Evolutionary conservation across 805 yeast genomes (phyloP).

Genomic region (Saturnispora saitoi): DNA sequence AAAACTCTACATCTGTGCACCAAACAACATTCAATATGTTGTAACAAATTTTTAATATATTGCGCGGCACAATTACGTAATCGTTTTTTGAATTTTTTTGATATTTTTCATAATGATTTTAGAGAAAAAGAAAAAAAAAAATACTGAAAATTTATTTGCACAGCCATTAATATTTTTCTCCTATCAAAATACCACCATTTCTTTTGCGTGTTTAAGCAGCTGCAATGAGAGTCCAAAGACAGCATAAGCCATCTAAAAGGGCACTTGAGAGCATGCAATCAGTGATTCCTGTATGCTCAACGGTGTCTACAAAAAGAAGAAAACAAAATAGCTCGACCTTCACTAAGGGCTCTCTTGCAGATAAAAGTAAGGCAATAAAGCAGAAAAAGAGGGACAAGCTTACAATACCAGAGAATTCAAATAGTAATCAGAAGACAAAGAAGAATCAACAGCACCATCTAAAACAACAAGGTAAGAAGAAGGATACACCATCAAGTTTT

Average conservation of each 20-base stretch:
- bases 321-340: not conserved
- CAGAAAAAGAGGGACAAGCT: not conserved
- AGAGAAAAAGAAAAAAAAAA: not conserved
- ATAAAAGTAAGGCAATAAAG: not conserved
- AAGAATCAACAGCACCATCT: not conserved
- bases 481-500: constrained; percentile 20
- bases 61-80: too few relatives aligned
- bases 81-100: too few relatives aligned
- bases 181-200: not conserved
- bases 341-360: not conserved
- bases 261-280: constrained; percentile 1
- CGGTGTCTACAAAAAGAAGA: not conserved
- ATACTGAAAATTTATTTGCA: too few relatives aligned
- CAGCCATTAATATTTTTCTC: too few relatives aligned
- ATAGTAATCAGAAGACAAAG: not conserved
- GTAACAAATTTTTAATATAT: too few relatives aligned
- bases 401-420: not conserved
- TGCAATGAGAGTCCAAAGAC: not conserved
- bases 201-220: not conserved
- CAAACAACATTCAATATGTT: not conserved
- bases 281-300: not conserved
- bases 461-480: constrained; percentile 3
- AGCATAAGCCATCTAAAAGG: not conserved
- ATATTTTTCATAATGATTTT: too few relatives aligned
- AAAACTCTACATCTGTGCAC: not conserved